Conservation (phyloP, 1,139 yeast species). For the Geotrichum klebahnii region DNA sequence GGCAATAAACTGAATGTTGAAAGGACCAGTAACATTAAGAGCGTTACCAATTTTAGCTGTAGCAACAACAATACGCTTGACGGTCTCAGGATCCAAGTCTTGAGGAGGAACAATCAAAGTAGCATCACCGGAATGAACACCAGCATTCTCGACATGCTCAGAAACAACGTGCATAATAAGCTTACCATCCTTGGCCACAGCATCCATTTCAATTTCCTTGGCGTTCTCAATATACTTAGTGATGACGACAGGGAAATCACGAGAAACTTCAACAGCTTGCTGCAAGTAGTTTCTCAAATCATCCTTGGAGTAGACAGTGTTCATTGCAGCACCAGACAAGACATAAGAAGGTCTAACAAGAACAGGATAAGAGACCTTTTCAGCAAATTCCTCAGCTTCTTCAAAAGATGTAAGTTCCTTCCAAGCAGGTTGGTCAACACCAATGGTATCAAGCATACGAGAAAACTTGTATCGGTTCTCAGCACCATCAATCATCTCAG, state of each 20-base stretch:
- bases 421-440: slow-evolving; percentile 97
- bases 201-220: slow-evolving; percentile 95
- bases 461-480: slow-evolving; percentile 98
- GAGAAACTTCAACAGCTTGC: slow-evolving; percentile 86
- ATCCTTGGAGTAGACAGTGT: slow-evolving; percentile 71
- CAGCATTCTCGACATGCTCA: slow-evolving; percentile 97
- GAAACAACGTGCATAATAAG: slow-evolving; percentile 93
- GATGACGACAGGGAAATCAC: slow-evolving; percentile 95
- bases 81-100: slow-evolving; percentile 89
- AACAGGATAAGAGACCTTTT: slow-evolving; percentile 87
- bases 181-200: slow-evolving; percentile 84
- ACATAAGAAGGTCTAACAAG: slow-evolving; percentile 97
- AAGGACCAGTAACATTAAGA: slow-evolving; percentile 95
- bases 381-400: slow-evolving; percentile 83
- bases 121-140: slow-evolving; percentile 98
- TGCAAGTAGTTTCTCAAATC: slow-evolving; percentile 79
- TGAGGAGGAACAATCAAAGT: slow-evolving; percentile 94
- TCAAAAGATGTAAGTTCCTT: slow-evolving; percentile 82
- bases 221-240: slow-evolving; percentile 95
- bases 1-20: slow-evolving; percentile 96
- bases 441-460: slow-evolving; percentile 83
- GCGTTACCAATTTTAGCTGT: slow-evolving; percentile 97
- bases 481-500: slow-evolving; percentile 92
- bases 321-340: slow-evolving; percentile 97
- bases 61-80: slow-evolving; percentile 84